These are phyloP conservation scores for Funneliformis caledonium DNA, from an alignment of 371 early-diverging fungal species.

Conservation along the genomic window DNA sequence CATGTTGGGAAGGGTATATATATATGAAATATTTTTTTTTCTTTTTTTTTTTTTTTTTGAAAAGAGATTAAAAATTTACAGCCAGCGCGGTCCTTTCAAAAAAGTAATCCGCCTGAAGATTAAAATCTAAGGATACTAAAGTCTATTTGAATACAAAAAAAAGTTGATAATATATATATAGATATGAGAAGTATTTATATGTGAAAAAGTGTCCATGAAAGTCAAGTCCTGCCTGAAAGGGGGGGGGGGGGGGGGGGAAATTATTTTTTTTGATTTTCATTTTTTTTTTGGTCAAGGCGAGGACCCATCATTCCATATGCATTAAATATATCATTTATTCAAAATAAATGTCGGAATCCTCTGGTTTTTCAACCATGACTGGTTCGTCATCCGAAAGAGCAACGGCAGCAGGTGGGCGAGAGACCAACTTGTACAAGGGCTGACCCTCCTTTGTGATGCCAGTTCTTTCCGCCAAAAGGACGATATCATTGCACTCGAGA, in stretches of 20 bases:
- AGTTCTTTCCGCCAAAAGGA: slow-evolving; percentile 37
- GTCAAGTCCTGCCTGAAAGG: too few species aligned
- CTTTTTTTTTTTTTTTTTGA: background rate
- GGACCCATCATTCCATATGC: background rate
- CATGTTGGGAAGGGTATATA: background rate
- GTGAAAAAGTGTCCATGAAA: background rate
- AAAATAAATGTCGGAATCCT: slow-evolving; percentile 37
- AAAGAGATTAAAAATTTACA: background rate
- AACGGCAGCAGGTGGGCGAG: slow-evolving; percentile 19
- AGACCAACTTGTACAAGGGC: slow-evolving; percentile 11
- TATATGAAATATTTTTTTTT: background rate
- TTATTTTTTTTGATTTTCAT: background rate
- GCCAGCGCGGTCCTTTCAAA: background rate
- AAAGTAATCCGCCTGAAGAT: background rate
- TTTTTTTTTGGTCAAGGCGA: background rate
- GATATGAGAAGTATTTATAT: too few species aligned
- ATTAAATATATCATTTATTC: background rate
- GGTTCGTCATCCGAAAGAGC: slow-evolving; percentile 25
- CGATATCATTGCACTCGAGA: slow-evolving; percentile 40
- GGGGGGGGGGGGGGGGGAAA: too few species aligned
- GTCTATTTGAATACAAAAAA: background rate
- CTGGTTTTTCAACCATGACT: slow-evolving; percentile 6
- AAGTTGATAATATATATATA: too few species aligned
- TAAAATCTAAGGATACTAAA: background rate
- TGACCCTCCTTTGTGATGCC: slow-evolving; percentile 27